These are phyloP conservation scores for Aspergillus sp. DNA, from an alignment of 2,329 filamentous ascomycete genomes.

Conservation along the genomic window DNA sequence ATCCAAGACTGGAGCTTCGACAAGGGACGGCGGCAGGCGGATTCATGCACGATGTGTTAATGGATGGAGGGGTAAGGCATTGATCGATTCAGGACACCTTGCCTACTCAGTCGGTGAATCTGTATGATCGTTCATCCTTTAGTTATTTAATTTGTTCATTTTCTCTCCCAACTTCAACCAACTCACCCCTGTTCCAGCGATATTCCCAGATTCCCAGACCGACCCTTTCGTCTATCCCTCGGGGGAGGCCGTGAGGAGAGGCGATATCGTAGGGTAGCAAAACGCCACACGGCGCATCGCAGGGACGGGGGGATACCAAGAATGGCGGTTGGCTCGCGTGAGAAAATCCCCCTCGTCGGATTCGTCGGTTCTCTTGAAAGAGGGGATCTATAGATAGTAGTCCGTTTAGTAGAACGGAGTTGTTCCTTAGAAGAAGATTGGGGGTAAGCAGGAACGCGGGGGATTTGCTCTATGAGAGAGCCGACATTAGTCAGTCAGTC, in stretches of 20 bases:
- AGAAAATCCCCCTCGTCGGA: constrained; percentile 1
- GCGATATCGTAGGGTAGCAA: not conserved
- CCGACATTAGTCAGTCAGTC: not conserved
- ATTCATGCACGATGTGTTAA: constrained; percentile 16
- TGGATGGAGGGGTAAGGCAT: constrained; percentile 7
- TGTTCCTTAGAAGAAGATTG: not conserved
- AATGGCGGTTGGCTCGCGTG: constrained; percentile 5
- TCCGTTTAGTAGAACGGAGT: no score
- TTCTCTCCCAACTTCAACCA: no score
- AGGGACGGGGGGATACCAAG: not conserved
- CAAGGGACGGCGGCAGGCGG: constrained; percentile 6
- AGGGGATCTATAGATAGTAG: not conserved
- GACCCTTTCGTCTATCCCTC: not conserved
- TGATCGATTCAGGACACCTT: constrained; percentile 1
- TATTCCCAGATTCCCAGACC: no score
- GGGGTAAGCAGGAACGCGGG: not conserved
- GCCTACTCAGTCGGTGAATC: not conserved
- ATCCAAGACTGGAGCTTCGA: constrained; percentile 18
- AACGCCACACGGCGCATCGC: constrained; percentile 6
- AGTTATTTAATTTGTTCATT: not conserved
- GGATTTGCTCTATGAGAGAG: not conserved
- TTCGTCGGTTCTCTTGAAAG: not conserved
- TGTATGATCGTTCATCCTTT: not conserved
- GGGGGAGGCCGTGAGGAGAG: not conserved
- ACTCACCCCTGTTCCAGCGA: no score